Evolutionary conservation across 2,329 filamentous ascomycete species (phyloP), one percentile per base, ranked within the genome.

Genomic region (Colletotrichum chrysophilum): DNA sequence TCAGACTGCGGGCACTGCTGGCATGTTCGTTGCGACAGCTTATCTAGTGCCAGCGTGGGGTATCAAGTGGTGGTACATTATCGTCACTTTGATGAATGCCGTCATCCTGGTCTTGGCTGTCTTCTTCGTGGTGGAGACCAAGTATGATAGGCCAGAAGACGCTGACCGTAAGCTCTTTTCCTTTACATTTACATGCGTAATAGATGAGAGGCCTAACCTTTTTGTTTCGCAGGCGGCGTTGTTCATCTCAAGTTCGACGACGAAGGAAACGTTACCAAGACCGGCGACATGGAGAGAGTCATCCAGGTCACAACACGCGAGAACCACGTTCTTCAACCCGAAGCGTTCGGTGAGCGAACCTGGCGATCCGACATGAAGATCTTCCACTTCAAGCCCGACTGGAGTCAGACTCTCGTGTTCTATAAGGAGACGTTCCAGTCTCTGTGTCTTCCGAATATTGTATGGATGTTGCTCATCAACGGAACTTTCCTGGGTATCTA

Each of bases 401-500:
- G 78, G 78, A 34, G 52, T 9, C 58, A 61, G 16, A 68, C 77
- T 3, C 26, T 68, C 6, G 32, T 30, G 4, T 79, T 80, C 7
- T 80, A 80, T 65, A 71, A 75, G 36, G 70, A 80, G n/a, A 75
- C 77, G 1, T 62, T 48, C 2, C 75, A 78, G 21, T 71, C 71
- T 1, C 21, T 80, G 14, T 66, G 74, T 28, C 26, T 80, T 13
- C 79, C 78, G 2, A 75, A 76, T 24, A 77, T 80, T 10, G 26
- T 79, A 6, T 80, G 79, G 79, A 64, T 80, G 52, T 43, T 80
- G 3, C 56, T 79, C 24, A 55, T 80, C 38, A 81, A 81, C 65
- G 80, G 80, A 5, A 78, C 77, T 1, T 78, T 77, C 65, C 34
- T 81, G 13, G 79, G 79, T 2, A 71, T 80, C 64, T 79, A 81